A percentile compares a stretch with the other conserved stretches of the same genome.
Conservation (phyloP, 306 rosid genomes). For the Hippophae rhamnoides region DNA sequence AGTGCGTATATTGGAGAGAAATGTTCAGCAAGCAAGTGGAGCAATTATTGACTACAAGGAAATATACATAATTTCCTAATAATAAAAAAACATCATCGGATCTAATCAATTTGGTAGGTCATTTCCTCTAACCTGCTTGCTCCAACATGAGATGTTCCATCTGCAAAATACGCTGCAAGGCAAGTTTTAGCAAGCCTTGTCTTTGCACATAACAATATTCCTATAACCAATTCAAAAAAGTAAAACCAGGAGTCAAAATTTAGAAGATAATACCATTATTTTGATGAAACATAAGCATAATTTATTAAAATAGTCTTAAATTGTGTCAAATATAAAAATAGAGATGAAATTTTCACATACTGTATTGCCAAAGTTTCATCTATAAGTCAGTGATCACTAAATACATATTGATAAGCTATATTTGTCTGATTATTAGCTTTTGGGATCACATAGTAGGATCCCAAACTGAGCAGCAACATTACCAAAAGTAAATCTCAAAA, state of each 20-base stretch:
- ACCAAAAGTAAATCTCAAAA: not conserved
- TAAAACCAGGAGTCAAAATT: not conserved
- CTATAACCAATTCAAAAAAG: slow-evolving; percentile 3
- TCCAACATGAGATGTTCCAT: slow-evolving; percentile 56
- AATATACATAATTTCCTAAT: not conserved
- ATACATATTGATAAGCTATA: no score
- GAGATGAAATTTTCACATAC: no score
- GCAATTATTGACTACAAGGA: not conserved
- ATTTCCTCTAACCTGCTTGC: slow-evolving; percentile 45
- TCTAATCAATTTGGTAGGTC: slow-evolving; percentile 6
- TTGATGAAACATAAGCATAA: no score
- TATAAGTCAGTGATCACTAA: no score
- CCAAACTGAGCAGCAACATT: slow-evolving; percentile 13
- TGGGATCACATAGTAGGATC: slow-evolving; percentile 3
- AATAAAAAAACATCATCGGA: not conserved
- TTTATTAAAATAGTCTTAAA: no score
- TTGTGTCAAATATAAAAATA: no score
- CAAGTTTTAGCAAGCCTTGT: slow-evolving; percentile 29
- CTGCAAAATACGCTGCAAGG: slow-evolving; percentile 81
- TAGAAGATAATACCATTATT: no score
- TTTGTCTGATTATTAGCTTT: not conserved
- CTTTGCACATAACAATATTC: not conserved
- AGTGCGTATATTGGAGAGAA: not conserved
- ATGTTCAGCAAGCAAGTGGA: not conserved
- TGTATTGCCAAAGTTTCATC: no score